Base-by-base conservation (phyloP, 2,329 filamentous ascomycete species). In the Trichoderma sp. region DNA sequence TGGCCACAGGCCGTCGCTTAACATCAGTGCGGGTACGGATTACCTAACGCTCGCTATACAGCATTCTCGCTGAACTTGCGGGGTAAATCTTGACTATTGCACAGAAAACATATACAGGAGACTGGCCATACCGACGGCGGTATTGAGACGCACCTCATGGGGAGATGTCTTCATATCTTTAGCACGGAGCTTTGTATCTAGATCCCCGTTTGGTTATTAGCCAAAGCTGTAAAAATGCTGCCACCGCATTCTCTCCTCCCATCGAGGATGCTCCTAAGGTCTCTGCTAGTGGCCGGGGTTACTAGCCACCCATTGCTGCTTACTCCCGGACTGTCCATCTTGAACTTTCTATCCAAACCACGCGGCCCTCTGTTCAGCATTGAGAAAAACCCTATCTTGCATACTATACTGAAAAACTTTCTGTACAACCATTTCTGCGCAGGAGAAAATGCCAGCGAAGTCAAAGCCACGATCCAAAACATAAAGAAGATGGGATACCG, bases 341-440 rank as follows among this genome's bases (percentile, higher is more conserved):
- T 68, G 56, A 52, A 35, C 2, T 68, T 61, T 3, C 27, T 69
- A 8, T 67, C 33, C 29, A 58, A 67, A 29, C 56, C 65, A 3
- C 24, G 65, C 21, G 24, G 21, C 4, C 5, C n/a, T n/a, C 11
- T 68, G 5, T 68, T 60, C 2, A 68, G 53, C 21, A 33, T 68
- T 21, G 31, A 53, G 7, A 61, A 27, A 29, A 68, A 68, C 6
- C 56, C 37, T 10, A 5, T 68, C 16, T 29, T 64, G 8, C 49
- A 60, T 37, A 37, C 21, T 29, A 55, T 58, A 19, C 5, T 69
- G 29, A 84, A 84, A 73, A 79, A 82, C 69, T 87, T 85, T 0
- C 86, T 84, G 4, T 83, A 78, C 73, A 84, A 85, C 47, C 86
- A 88, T 67, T 88, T 88, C 76, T 88, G 86, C 71, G 83, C 84